phyloP scores from a whole-genome alignment of 140 eudicot genomes.

The Ambrosia hybrid region DNA sequence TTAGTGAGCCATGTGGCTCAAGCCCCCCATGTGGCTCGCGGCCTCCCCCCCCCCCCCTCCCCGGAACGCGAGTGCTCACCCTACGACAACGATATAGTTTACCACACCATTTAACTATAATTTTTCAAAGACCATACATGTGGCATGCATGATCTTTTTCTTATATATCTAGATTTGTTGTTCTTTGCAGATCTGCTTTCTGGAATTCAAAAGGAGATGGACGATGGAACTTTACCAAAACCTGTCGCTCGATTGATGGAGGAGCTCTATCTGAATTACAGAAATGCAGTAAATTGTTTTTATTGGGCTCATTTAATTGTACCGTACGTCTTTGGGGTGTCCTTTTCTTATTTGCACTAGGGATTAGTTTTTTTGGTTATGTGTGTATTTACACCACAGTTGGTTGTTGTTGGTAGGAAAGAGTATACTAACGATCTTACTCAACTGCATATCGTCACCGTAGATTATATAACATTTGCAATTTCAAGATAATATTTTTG shows the following conservation, averaged over 20 bases:
- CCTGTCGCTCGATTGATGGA: slow-evolving; percentile 65
- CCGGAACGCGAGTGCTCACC: no score
- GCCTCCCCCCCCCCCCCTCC: no score
- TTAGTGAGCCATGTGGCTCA: no score
- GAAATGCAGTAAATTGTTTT: slow-evolving; percentile 58
- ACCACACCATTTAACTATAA: not conserved
- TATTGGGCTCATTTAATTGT: slow-evolving; percentile 26
- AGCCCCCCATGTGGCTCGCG: no score
- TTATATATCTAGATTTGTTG: not conserved
- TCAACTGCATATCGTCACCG: not conserved
- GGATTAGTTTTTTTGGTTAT: not conserved
- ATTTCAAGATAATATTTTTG: not conserved
- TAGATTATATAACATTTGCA: not conserved
- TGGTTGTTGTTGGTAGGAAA: not conserved
- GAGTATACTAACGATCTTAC: not conserved
- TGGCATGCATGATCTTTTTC: not conserved
- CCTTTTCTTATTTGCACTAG: not conserved
- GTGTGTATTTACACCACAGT: not conserved
- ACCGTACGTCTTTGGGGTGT: not conserved
- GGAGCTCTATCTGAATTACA: slow-evolving; percentile 69
- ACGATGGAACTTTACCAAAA: slow-evolving; percentile 60
- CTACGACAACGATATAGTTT: not conserved
- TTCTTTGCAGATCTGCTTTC: slow-evolving; percentile 53
- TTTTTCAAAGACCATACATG: not conserved
- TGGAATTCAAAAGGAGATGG: slow-evolving; percentile 62